Evolutionary conservation across 768 basidiomycete genomes (phyloP), one percentile per base, ranked within the genome.

Genomic region (Suillus clintonianus): DNA sequence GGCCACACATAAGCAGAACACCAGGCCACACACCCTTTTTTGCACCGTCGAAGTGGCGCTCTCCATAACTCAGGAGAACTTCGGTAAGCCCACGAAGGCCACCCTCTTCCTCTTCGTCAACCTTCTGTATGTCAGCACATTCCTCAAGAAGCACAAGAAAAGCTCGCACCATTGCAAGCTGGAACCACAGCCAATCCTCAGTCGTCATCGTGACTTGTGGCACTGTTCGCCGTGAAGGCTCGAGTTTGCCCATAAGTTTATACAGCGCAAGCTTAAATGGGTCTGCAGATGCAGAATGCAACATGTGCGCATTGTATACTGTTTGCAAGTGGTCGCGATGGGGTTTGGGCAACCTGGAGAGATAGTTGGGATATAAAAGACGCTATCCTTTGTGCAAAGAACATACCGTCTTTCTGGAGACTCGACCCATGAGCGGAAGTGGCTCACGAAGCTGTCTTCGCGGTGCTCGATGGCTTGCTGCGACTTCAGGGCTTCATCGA

Each of bases 171-270:
- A 98, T 91, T 1, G 89, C 84, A 15, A 99, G 83, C 78, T 99
- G 96, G 81, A 96, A 89, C 97, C 97, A 99, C 41, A 98, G 81
- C 97, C 97, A 99, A 76, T 99, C 97, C 74, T 98, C 97, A 2
- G 94, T 95, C 1, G 95, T 96, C 11, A 85, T 85, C 0, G 95
- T 98, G 5, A 98, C 94, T 45, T 89, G 86, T 6, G 88, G 85
- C 3, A 96, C 89, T 69, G 86, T 90, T 55, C 95, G 84, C 62
- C 92, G 83, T 5, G 85, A 77, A 2, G 94, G 87, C 68, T 99
- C 97, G 59, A 97, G 85, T 69, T 92, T 92, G 50, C 95, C 97
- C 82, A 98, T 91, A 41, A 99, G 81, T 75, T 97, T 98, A 82
- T 97, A 98, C 37, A 99, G 76, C 0, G 95, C 96, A 60, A 96